Evolutionary conservation across 140 eudicot genomes (phyloP), one percentile per base, ranked within the genome.

Genomic region (Oenanthe javanica): DNA sequence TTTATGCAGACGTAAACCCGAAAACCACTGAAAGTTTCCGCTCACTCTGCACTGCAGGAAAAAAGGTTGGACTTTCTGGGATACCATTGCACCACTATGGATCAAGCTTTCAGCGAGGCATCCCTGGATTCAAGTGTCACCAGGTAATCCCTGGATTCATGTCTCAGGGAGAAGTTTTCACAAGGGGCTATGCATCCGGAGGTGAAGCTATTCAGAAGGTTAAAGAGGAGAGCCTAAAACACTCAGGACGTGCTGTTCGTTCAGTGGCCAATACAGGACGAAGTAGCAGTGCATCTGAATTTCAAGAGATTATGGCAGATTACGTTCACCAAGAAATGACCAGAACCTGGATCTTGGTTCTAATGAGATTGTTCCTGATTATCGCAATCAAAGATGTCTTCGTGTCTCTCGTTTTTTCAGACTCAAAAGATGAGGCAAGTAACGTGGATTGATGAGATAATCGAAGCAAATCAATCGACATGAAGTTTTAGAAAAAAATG

Each of bases 121-220:
- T 90, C 76, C 97, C 98, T 12, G 76, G 79, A 4, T 92, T 90
- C 82, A 94, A 59, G 36, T 6, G 13, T 71, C 98, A 91, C 79
- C 91, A 93, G 15, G 88, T 90, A 21, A 94, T 92, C 75, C 98
- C 98, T 2, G 72, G 79, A 6, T 92, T 91, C 83, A 66, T 90
- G 96, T 91, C 97, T 67, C 98, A 94, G 84, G 98, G 97, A 10
- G 98, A 97, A 23, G 94, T 92, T 75, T 90, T 94, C 89, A 94
- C 98, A 0, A 84, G 84, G 74, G 97, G 96, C 9, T 92, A 94
- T 25, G 94, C 96, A n/a, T 92, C 93, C 0, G 98, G 98, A 0
- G 96, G 96, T 1, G 97, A 94, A 84, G 90, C 97, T 0, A 90
- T 92, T 36, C 92, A 94, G 10, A 92, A 89, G 27, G 89, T 94